Evolutionary conservation across 306 rosid species (phyloP).

Genomic region (Nissolia schottii): DNA sequence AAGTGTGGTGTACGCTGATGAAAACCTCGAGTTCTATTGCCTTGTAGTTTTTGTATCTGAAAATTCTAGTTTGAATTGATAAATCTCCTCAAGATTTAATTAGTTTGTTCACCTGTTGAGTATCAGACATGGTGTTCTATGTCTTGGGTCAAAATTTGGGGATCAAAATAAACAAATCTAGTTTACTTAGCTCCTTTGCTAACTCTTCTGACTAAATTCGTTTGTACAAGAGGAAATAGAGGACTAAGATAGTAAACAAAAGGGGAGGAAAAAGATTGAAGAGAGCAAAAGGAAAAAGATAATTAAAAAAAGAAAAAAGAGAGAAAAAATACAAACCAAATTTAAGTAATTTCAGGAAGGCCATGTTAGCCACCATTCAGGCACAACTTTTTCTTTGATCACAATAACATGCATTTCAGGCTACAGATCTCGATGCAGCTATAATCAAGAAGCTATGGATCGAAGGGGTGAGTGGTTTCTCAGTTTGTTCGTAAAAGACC

Average conservation of each 20-base stretch:
- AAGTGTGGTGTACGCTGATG: background rate
- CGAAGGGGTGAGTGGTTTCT: constrained; percentile 28
- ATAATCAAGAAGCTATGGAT: constrained; percentile 24
- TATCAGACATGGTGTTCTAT: constrained; percentile 5
- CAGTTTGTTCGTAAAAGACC: background rate
- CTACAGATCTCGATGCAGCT: constrained; percentile 21
- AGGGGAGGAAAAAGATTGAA: background rate
- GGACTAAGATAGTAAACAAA: background rate
- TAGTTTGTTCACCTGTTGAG: background rate
- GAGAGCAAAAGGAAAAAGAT: background rate
- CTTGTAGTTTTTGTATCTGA: background rate
- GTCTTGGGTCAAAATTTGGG: background rate
- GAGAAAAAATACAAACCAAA: too few relatives aligned
- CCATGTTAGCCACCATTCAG: background rate
- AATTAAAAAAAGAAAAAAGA: too few relatives aligned
- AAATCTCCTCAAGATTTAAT: background rate
- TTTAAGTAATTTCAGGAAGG: background rate
- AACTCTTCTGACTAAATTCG: background rate
- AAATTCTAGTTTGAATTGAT: background rate
- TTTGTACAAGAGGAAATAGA: background rate
- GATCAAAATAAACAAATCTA: background rate
- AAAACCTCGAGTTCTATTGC: background rate
- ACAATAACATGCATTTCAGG: constrained; percentile 17
- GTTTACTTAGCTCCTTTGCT: background rate
- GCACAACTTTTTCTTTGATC: background rate